A percentile compares a stretch with the other conserved stretches of the same genome.
phyloP scores from a whole-genome alignment of 345 rosid species.

The Euphorbia peplus region DNA sequence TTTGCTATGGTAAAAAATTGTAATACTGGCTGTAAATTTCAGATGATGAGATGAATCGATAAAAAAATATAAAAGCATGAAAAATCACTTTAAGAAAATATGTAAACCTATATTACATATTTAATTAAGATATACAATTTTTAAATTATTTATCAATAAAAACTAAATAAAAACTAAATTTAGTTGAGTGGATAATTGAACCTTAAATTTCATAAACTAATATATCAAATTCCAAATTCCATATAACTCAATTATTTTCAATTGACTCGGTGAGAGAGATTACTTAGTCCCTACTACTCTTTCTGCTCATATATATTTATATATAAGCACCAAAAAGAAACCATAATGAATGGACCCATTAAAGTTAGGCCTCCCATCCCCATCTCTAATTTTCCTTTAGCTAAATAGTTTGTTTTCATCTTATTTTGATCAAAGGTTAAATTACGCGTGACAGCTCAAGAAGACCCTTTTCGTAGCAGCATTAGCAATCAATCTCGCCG shows the following conservation, averaged over 20 bases:
- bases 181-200: no score
- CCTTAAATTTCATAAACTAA: no score
- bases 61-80: background rate
- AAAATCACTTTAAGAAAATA: no score
- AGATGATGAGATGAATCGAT: conserved; percentile 1
- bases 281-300: no score
- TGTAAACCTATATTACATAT: no score
- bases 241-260: no score
- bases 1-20: background rate
- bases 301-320: background rate
- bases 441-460: conserved; percentile 16
- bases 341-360: conserved; percentile 6
- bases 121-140: no score
- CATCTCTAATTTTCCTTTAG: conserved; percentile 1
- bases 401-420: background rate
- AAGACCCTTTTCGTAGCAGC: conserved; percentile 1
- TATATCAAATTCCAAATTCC: no score
- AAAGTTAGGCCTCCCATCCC: conserved; percentile 9
- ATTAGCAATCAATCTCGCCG: background rate
- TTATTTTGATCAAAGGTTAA: background rate
- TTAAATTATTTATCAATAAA: no score
- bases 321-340: background rate
- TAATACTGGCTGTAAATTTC: background rate
- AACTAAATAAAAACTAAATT: no score
- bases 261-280: no score